Conservation (phyloP, 2,329 filamentous ascomycete species). For the Xylariaceae sp. region DNA sequence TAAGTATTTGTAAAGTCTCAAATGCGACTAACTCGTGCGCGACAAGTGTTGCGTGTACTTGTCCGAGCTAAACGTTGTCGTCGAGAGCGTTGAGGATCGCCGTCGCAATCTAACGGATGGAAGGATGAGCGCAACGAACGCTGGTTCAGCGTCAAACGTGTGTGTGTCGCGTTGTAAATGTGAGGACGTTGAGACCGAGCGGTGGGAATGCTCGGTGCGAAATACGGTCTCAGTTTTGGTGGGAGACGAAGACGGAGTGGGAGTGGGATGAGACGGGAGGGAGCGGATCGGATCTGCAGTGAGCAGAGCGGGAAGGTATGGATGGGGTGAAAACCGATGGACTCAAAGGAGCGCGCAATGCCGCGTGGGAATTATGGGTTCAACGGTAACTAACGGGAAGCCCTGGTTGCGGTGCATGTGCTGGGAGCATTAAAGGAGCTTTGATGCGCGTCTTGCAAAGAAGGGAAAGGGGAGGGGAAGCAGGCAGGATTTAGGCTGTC, state of each 20-base stretch:
- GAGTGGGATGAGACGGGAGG: background rate
- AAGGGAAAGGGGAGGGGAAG: slow-evolving; percentile 1
- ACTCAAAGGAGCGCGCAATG: background rate
- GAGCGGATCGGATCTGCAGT: too few species aligned
- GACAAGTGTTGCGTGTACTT: background rate
- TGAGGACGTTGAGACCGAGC: background rate
- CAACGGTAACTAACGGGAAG: background rate
- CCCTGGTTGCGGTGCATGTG: background rate
- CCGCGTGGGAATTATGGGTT: background rate
- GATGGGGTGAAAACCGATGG: background rate
- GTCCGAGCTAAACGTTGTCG: background rate
- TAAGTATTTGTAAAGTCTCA: too few species aligned
- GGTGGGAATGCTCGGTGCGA: background rate
- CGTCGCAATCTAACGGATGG: background rate
- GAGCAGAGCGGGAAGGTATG: too few species aligned
- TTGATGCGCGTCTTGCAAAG: slow-evolving; percentile 2
- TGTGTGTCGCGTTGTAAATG: background rate
- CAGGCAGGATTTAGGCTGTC: slow-evolving; percentile 10
- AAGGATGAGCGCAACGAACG: background rate
- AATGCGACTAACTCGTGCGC: background rate
- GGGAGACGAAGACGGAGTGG: background rate
- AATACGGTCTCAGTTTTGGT: background rate
- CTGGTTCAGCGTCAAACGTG: background rate
- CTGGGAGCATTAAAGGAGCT: background rate
- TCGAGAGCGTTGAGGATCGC: background rate